phyloP scores from a whole-genome alignment of 768 basidiomycete species.

The Melanogaster broomeanus region DNA sequence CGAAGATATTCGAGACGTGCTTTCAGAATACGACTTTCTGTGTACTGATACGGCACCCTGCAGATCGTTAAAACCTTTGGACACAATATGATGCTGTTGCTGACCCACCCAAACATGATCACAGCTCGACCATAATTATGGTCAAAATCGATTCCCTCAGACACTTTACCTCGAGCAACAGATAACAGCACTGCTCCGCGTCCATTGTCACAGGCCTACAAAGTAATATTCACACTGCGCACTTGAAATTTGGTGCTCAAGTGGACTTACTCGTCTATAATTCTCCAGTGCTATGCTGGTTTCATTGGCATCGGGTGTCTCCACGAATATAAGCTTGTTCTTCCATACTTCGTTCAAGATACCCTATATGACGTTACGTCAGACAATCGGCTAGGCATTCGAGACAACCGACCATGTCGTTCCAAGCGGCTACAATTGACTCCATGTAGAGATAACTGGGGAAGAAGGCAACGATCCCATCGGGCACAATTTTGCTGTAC shows the following conservation, averaged over 20 bases:
- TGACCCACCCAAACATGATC: slow-evolving; percentile 94
- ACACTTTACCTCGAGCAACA: slow-evolving; percentile 98
- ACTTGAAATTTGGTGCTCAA: background rate
- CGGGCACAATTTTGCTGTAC: slow-evolving; percentile 97
- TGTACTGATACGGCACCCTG: slow-evolving; percentile 96
- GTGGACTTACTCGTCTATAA: slow-evolving; percentile 76
- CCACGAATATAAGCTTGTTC: slow-evolving; percentile 98
- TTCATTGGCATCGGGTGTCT: slow-evolving; percentile 98
- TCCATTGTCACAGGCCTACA: slow-evolving; percentile 96
- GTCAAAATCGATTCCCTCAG: slow-evolving; percentile 99
- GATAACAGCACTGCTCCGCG: slow-evolving; percentile 95
- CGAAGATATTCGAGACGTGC: slow-evolving; percentile 96
- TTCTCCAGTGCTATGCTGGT: slow-evolving; percentile 98
- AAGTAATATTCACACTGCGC: background rate
- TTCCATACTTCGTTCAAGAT: slow-evolving; percentile 99
- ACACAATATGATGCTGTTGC: background rate
- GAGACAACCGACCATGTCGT: slow-evolving; percentile 85
- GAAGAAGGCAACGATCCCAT: slow-evolving; percentile 98
- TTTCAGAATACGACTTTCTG: slow-evolving; percentile 95
- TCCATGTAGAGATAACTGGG: slow-evolving; percentile 99
- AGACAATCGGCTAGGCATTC: background rate
- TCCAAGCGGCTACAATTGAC: slow-evolving; percentile 99
- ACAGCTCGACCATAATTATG: slow-evolving; percentile 99
- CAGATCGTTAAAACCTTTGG: slow-evolving; percentile 1
- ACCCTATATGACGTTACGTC: slow-evolving; percentile 54